phyloP scores from a whole-genome alignment of 2,329 filamentous ascomycete species.

The Ascochyta clinopodiicola region DNA sequence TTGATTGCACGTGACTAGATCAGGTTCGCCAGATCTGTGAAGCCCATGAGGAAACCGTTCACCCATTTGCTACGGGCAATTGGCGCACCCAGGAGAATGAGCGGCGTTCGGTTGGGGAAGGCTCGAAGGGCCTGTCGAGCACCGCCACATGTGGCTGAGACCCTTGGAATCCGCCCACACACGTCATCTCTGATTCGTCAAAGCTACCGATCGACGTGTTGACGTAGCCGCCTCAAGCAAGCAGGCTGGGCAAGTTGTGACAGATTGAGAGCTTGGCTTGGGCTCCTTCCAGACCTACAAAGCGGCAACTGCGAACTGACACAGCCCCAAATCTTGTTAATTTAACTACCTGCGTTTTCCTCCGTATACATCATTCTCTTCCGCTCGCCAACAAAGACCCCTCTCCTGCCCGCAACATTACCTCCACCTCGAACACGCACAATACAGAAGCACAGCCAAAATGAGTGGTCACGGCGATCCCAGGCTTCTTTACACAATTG shows the following conservation, averaged over 20 bases:
- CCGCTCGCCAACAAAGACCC: neutral
- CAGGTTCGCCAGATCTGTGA: neutral
- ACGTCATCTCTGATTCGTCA: constrained; percentile 9
- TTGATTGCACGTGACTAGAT: neutral
- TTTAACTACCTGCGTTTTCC: constrained; percentile 3
- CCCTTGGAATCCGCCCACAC: neutral
- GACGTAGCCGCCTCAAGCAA: constrained; percentile 15
- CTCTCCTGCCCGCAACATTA: neutral
- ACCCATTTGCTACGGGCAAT: neutral
- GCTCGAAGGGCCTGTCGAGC: constrained; percentile 1
- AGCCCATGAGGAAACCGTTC: neutral
- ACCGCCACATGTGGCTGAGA: constrained; percentile 2
- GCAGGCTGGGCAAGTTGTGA: constrained; percentile 10
- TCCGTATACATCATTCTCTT: constrained; percentile 1
- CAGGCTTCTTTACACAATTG: constrained; percentile 66
- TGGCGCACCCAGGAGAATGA: neutral
- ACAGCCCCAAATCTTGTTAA: constrained; percentile 15
- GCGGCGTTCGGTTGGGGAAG: neutral
- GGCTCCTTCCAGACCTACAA: constrained; percentile 6
- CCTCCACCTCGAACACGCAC: neutral
- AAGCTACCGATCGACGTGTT: constrained; percentile 7
- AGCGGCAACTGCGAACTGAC: constrained; percentile 4
- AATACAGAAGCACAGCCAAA: constrained; percentile 17
- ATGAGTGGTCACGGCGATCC: constrained; percentile 62
- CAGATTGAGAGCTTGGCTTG: constrained; percentile 14